Base-by-base conservation (phyloP, 805 yeast genomes). In the Torulaspora quercuum region DNA sequence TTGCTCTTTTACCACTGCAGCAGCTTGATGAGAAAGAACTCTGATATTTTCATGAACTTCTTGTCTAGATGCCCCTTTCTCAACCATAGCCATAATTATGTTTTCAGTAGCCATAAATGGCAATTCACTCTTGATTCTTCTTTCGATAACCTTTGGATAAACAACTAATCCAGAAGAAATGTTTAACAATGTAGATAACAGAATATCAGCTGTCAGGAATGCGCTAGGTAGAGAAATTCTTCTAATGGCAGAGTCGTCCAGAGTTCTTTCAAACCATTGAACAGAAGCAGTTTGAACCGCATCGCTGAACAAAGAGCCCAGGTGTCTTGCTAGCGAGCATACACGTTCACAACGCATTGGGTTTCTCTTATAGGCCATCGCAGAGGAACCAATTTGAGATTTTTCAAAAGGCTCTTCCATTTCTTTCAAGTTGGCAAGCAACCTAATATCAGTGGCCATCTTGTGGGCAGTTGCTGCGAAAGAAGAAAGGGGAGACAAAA, bases 31-130 rank as follows among this genome's bases (percentile, higher is more conserved):
- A 8, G 96, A 86, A 43, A 92, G 74, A 19, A 92, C 97, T 68
- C 98, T 81, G 68, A 92, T 89, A 68, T 84, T 83, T 72, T 92
- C 98, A 67, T 92, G 98, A 59, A 95, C 90, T 41, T 90, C 96
- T 73, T 92, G 98, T 76, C 98, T 83, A 20, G 95, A 88, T 20
- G 85, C 97, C 53, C 97, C 97, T 63, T 82, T 82, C 68, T 88
- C 95, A 41, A 92, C 98, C 97, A 92, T 92, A 36, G 98, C 98
- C 98, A 92, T 92, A 65, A 92, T 92, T 64, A 92, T 77, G 69
- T 92, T 92, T 70, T 92, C 98, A 41, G 98, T 92, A 50, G 98
- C 98, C 98, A 92, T 92, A 75, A 92, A 92, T 52, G 98, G 98
- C 59, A 92, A 74, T 68, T 92, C 98, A 35, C 95, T 75, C 62